Evolutionary conservation across 2,329 filamentous ascomycete genomes (phyloP), one percentile per base, ranked within the genome.

Genomic region (Grosmannia huntii): DNA sequence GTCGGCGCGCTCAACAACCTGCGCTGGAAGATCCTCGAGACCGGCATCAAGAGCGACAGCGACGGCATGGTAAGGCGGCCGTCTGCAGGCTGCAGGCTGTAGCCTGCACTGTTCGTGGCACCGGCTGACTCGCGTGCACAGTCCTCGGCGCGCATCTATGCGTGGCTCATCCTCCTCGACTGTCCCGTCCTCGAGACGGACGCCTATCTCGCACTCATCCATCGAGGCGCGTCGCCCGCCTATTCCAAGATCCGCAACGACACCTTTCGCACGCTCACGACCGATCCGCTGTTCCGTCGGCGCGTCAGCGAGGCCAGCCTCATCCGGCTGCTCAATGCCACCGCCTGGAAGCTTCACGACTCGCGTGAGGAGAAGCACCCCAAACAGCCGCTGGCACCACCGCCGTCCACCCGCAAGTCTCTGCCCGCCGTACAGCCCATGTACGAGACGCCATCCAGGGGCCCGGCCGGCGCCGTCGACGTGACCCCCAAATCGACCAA

Each of bases 211-310:
- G 81, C 83, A 59, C 86, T 97, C 51, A 87, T 99, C 63, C 90
- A 95, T 68, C 89, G 94, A 62, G 92, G 94, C 62, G 88, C 92
- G 27, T 97, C 92, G 3, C 91, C 92, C 0, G 91, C 90, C 52
- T 96, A 99, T 74, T 84, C 89, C 66, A 99, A 99, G 75, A 99
- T 99, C 68, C 89, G 91, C 69, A 96, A 99, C 72, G 94, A 99
- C 71, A 96, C 94, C 48, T 97, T 97, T 71, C 89, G 94, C 65
- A 99, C 94, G 0, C 78, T 99, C 57, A 94, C 94, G 36, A 96
- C 92, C 56, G 94, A 99, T 67, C 91, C 92, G n/a, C 82, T 99
- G 41, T 99, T 97, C 76, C 89, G 94, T 61, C 85, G 94, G 36
- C 87, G 92, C 59, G 94, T 99, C 60, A 96, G 90, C 59, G 94